phyloP scores from a whole-genome alignment of 768 basidiomycete species.

The Lactarius sanguifluus region DNA sequence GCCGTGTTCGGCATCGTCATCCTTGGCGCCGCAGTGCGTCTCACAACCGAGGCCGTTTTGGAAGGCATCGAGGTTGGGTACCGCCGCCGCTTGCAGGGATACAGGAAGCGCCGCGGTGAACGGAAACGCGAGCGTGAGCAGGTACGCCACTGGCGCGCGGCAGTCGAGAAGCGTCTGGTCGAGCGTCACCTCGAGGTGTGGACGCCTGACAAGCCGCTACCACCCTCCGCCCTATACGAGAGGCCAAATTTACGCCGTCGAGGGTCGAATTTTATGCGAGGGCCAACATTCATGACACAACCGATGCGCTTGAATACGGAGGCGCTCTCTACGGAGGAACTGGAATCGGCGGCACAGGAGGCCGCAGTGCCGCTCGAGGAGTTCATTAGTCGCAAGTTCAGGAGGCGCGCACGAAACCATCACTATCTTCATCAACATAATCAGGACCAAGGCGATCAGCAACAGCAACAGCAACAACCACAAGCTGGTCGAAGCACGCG shows the following conservation, averaged over 20 bases:
- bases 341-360: constrained; percentile 64
- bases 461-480: not conserved
- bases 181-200: constrained; percentile 51
- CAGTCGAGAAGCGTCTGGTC: constrained; percentile 63
- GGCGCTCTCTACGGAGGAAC: constrained; percentile 53
- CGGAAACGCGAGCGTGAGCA: constrained; percentile 46
- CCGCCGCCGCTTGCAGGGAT: constrained; percentile 49
- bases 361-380: constrained; percentile 59
- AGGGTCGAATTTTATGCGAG: constrained; percentile 29
- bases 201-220: constrained; percentile 40
- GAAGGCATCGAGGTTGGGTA: constrained; percentile 72
- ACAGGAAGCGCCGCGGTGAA: constrained; percentile 48
- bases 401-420: constrained; percentile 11
- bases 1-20: constrained; percentile 61
- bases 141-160: constrained; percentile 55
- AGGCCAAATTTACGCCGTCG: constrained; percentile 23
- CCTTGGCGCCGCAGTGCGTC: constrained; percentile 41
- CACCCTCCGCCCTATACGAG: constrained; percentile 4
- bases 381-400: constrained; percentile 36
- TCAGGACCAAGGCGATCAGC: not conserved
- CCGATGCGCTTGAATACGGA: constrained; percentile 62
- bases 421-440: constrained; percentile 3
- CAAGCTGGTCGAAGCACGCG: not conserved
- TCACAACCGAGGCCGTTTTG: constrained; percentile 56
- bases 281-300: constrained; percentile 32